These are phyloP conservation scores for Pseudoneurospora amorphoporcata DNA, from an alignment of 495 filamentous ascomycete species.

Conservation along the genomic window DNA sequence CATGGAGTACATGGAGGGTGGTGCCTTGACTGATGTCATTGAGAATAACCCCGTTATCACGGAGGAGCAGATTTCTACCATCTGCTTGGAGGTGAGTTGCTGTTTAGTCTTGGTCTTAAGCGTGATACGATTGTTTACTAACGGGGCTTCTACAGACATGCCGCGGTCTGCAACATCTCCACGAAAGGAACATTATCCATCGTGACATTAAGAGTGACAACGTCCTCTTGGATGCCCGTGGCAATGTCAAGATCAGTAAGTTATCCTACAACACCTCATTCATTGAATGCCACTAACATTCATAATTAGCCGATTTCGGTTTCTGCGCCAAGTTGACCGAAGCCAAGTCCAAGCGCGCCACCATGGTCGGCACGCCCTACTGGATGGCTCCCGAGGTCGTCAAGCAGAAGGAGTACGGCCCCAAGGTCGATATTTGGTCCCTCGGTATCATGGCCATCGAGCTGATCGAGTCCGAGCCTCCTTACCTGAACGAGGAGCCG, in stretches of 20 bases:
- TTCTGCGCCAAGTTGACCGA: constrained; percentile 99
- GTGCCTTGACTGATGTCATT: constrained; percentile 94
- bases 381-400: constrained; percentile 99
- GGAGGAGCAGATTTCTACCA: constrained; percentile 95
- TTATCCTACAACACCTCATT: constrained; percentile 3
- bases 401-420: constrained; percentile 96
- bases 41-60: constrained; percentile 87
- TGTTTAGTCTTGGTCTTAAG: not conserved
- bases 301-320: constrained; percentile 75
- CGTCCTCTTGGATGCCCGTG: constrained; percentile 83
- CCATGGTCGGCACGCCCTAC: constrained; percentile 98
- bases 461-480: constrained; percentile 98
- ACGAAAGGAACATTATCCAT: constrained; percentile 94
- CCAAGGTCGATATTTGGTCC: constrained; percentile 98
- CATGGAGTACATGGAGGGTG: constrained; percentile 99
- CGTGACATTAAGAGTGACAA: constrained; percentile 99
- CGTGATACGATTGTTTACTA: constrained; percentile 22
- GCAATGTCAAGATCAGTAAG: constrained; percentile 97
- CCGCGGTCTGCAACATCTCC: constrained; percentile 86
- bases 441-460: constrained; percentile 99
- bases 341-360: constrained; percentile 90
- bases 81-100: constrained; percentile 76
- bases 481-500: constrained; percentile 95
- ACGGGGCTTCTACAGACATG: constrained; percentile 55
- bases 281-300: constrained; percentile 20